Conservation (phyloP, 495 filamentous ascomycete species). For the Aspergillus olivimuriae region DNA sequence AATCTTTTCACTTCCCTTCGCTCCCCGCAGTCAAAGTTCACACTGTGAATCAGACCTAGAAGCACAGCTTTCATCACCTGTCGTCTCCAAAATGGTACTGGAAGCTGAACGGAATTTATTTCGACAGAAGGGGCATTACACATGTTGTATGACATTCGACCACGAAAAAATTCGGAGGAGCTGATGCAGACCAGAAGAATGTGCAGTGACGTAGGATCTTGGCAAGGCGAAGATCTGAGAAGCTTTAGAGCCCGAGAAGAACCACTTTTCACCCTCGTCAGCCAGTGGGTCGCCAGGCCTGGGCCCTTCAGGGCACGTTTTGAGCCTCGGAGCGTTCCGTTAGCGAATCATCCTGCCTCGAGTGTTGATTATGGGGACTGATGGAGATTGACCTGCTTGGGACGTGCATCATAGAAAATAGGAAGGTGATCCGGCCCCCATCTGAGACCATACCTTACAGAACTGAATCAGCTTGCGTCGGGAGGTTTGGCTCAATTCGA, state of each 20-base stretch:
- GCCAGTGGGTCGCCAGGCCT: background rate
- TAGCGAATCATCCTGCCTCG: background rate
- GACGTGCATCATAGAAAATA: background rate
- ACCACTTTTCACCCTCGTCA: background rate
- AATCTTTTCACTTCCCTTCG: too few relatives aligned
- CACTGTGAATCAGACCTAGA: too few relatives aligned
- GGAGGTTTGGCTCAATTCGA: too few relatives aligned
- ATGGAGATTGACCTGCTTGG: background rate
- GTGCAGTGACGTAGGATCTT: background rate
- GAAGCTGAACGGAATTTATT: too few relatives aligned
- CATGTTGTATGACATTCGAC: too few relatives aligned
- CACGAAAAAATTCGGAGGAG: background rate
- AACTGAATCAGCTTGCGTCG: background rate
- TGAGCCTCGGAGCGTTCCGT: background rate
- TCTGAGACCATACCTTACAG: background rate
- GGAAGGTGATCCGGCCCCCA: background rate
- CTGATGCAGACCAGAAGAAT: background rate
- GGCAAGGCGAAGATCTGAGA: background rate
- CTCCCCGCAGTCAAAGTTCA: too few relatives aligned
- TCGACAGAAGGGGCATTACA: too few relatives aligned
- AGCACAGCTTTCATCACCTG: too few relatives aligned
- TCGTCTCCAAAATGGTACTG: too few relatives aligned
- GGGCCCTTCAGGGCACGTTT: background rate
- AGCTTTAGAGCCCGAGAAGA: background rate
- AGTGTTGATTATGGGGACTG: background rate